These are phyloP conservation scores for Calocybe gangraenosa DNA, from an alignment of 768 basidiomycete species.

Conservation along the genomic window DNA sequence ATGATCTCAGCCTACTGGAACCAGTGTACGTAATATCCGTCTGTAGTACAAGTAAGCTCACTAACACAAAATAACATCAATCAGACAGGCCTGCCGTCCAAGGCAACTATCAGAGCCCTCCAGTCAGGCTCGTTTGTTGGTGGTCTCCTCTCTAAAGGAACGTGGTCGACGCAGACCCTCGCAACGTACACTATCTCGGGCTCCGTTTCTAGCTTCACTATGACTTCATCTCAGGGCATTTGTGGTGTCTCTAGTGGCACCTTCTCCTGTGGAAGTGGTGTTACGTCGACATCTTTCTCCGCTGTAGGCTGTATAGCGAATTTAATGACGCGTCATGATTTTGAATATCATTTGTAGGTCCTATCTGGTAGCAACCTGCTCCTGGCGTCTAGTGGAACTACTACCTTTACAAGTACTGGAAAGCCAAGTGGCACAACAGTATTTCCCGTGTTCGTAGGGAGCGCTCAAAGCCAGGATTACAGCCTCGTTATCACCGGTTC, in stretches of 20 bases:
- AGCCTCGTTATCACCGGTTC: conserved; percentile 34
- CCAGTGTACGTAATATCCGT: conserved; percentile 15
- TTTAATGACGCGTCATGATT: conserved; percentile 2
- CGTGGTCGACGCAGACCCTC: conserved; percentile 59
- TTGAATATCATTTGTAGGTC: too few species aligned
- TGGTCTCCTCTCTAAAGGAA: conserved; percentile 51
- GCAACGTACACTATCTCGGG: conserved; percentile 53
- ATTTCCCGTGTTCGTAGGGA: conserved; percentile 34
- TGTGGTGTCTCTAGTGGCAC: conserved; percentile 46
- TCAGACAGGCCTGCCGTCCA: conserved; percentile 36
- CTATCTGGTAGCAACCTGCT: conserved; percentile 43
- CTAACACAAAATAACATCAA: too few species aligned
- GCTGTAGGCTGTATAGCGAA: conserved; percentile 35
- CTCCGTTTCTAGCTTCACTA: conserved; percentile 45
- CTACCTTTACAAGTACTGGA: conserved; percentile 45
- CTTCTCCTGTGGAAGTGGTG: conserved; percentile 50
- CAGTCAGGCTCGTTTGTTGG: conserved; percentile 35
- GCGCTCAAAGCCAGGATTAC: conserved; percentile 28
- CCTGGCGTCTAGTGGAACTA: conserved; percentile 46
- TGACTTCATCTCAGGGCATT: conserved; percentile 54
- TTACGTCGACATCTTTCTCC: conserved; percentile 42
- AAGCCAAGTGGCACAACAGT: conserved; percentile 48
- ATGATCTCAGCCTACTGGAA: conserved; percentile 8
- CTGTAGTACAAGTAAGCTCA: too few species aligned
- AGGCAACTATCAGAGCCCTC: conserved; percentile 41